phyloP scores from a whole-genome alignment of 768 basidiomycete species.

The Boletus sensibilis region DNA sequence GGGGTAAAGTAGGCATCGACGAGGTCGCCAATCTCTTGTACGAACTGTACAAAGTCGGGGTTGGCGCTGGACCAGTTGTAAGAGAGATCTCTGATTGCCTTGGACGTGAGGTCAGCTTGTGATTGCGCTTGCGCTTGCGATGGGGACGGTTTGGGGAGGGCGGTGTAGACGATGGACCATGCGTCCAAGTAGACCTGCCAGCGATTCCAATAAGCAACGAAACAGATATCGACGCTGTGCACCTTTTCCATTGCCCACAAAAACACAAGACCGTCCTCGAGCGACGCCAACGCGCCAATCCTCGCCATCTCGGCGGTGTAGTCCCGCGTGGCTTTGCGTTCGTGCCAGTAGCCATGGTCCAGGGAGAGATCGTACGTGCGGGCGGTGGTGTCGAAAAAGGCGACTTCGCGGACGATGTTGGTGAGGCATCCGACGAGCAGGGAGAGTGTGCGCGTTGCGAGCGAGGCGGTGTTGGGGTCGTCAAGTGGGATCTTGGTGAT shows the following conservation, averaged over 20 bases:
- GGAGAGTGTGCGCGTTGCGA: slow-evolving; percentile 39
- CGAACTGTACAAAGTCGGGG: slow-evolving; percentile 52
- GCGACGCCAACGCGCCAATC: slow-evolving; percentile 40
- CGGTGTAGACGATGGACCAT: slow-evolving; percentile 51
- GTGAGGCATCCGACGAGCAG: slow-evolving; percentile 52
- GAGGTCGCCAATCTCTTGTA: slow-evolving; percentile 46
- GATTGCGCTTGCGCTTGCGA: neutral
- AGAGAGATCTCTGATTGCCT: slow-evolving; percentile 49
- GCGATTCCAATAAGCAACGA: neutral
- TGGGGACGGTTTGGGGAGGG: neutral
- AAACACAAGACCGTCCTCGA: slow-evolving; percentile 68
- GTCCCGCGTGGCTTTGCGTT: slow-evolving; percentile 60
- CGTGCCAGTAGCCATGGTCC: slow-evolving; percentile 39
- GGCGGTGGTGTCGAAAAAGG: slow-evolving; percentile 59
- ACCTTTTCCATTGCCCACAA: slow-evolving; percentile 83
- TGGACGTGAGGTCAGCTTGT: slow-evolving; percentile 10
- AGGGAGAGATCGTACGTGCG: slow-evolving; percentile 45
- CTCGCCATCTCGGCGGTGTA: slow-evolving; percentile 73
- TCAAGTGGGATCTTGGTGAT: slow-evolving; percentile 56
- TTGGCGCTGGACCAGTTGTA: slow-evolving; percentile 55
- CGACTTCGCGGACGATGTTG: slow-evolving; percentile 57
- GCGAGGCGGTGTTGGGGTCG: neutral
- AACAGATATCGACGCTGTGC: neutral
- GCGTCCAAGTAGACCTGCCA: slow-evolving; percentile 65
- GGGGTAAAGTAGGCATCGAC: slow-evolving; percentile 42